phyloP scores from a whole-genome alignment of 805 yeast species.

The Kazachstania taianensis region DNA sequence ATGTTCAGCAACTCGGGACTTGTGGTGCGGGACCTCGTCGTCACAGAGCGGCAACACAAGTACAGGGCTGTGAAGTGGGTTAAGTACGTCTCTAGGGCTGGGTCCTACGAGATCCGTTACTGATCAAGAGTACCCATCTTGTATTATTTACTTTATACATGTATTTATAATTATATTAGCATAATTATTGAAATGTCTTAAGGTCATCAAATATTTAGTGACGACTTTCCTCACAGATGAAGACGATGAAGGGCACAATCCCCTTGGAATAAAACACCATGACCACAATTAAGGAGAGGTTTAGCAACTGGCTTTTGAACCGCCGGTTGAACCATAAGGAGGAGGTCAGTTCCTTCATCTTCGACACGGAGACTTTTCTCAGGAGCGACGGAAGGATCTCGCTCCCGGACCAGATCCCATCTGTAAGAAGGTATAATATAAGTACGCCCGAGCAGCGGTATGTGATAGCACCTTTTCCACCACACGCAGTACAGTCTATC shows the following conservation, averaged over 20 bases:
- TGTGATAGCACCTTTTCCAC: not conserved
- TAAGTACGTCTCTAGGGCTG: conserved; percentile 63
- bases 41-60: conserved; percentile 39
- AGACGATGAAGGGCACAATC: conserved; percentile 3
- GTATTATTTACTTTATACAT: not conserved
- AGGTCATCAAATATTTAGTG: no score
- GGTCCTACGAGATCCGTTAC: conserved; percentile 71
- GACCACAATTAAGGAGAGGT: no score
- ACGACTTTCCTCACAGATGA: conserved; percentile 1
- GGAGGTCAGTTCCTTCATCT: not conserved
- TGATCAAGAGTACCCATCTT: no score
- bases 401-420: not conserved
- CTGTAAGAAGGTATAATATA: not conserved
- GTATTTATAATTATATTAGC: not conserved
- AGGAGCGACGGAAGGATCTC: not conserved
- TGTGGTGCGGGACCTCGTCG: conserved; percentile 59
- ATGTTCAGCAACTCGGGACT: conserved; percentile 75
- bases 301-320: not conserved
- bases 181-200: no score
- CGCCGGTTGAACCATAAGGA: not conserved
- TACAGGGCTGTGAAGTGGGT: conserved; percentile 83
- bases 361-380: conserved; percentile 1
- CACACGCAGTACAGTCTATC: not conserved
- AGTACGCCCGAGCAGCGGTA: not conserved
- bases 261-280: no score